Base-by-base conservation (phyloP, 2,329 filamentous ascomycete species). In the Botrytis sinoallii region DNA sequence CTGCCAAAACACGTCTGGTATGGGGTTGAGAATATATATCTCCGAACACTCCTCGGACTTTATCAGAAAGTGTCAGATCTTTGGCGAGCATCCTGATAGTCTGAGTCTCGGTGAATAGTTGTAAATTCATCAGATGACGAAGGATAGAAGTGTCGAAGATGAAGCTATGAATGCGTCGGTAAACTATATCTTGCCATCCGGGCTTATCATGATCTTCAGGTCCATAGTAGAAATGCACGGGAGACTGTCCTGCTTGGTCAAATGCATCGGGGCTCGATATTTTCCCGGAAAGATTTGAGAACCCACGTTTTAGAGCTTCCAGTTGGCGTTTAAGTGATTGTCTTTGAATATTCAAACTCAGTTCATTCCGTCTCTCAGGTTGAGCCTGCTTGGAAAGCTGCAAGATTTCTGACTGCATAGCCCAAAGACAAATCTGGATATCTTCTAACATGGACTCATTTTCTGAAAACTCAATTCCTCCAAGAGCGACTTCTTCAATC, bases 81-180 rank as follows among this genome's bases (percentile, higher is more conserved):
- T 76, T 78, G n/a, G 78, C 80, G 0, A 82, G 73, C 3, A 79
- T 76, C 18, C 77, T 80, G 14, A 84, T 78, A 3, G 75, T 79
- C 4, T 78, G 74, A 0, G 82, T 75, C 44, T 85, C 83, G 7
- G 82, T 79, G 44, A 81, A 81, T 0, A 85, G 75, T 52, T 84
- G 81, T 22, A 85, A 75, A 3, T 74, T 79, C 63, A 84, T 79
- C 2, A 84, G 77, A 60, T 84, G 81, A 63, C 83, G 82, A 0
- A 84, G 79, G 76, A 83, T 81, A 6, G 78, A 74, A 1, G 81
- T 78, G 35, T 82, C 81, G 1, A 82, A 81, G 6, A 82, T 75
- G 18, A 81, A 75, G 4, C 75, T 76, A 25, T 81, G 79, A 38
- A 84, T 77, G 14, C 83, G 79, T 0, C 72, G 74, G 1, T 48